Evolutionary conservation across 768 basidiomycete species (phyloP), one percentile per base, ranked within the genome.

Genomic region (Trametes coccinea): DNA sequence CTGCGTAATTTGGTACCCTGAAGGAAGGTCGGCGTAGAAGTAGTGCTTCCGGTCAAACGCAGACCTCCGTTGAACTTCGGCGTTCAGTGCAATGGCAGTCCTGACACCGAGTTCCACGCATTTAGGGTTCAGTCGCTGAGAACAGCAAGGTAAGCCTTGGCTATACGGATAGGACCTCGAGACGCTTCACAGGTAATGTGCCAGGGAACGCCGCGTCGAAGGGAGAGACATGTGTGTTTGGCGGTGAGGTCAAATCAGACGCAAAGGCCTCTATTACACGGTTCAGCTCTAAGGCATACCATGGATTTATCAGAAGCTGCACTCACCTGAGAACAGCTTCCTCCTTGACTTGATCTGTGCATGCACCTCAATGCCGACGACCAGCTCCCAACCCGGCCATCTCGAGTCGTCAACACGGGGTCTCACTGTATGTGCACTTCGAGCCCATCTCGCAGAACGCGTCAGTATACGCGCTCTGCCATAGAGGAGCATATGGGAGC

Each of bases 41-140:
- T 99, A 99, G 72, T 98, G 97, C 72, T 99, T 99, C 66, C 97
- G 80, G 74, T 98, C 97, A 68, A 98, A 98, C 0, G 91, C 82
- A 0, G 93, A 96, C 17, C 81, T 79, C 0, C 66, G 65, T 64
- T 91, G 91, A 53, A 96, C 79, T 4, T 81, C 65, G 11, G 86
- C 79, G 37, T 82, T 75, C 27, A 98, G 79, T 4, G 95, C 95
- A 2, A 95, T 68, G 0, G 95, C 92, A 0, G 93, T 88, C 7
- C 91, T 81, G 0, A 95, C 73, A 3, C 90, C 93, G 5, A 97
- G 82, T 62, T 89, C 83, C 2, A 97, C 88, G 59, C 88, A 89
- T 72, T 78, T 81, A 13, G 80, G 77, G 67, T 91, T 91, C 62
- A 92, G 68, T 60, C 69, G 81, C 86, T 87, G 67, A 30, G 50